These are phyloP conservation scores for Trichoderma asperellum DNA, from an alignment of 2,329 filamentous ascomycete genomes.

Conservation along the genomic window DNA sequence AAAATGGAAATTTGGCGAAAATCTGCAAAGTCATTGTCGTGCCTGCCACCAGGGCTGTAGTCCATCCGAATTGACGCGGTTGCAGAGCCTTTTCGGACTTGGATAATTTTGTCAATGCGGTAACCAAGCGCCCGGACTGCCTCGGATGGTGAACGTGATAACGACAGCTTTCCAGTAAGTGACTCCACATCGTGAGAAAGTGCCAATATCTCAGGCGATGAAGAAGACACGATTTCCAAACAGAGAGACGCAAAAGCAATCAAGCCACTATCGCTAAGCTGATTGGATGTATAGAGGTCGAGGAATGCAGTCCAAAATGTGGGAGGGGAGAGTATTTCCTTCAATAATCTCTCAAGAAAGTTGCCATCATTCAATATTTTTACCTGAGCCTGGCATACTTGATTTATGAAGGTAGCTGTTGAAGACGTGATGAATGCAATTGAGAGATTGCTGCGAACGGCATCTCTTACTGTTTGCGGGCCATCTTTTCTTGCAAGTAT, in stretches of 20 bases:
- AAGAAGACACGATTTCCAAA: conserved; percentile 27
- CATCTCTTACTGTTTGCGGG: conserved; percentile 19
- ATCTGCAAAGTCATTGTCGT: conserved; percentile 72
- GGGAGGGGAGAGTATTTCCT: conserved; percentile 27
- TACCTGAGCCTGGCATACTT: conserved; percentile 19
- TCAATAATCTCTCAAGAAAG: conserved; percentile 27
- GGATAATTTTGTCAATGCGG: conserved; percentile 46
- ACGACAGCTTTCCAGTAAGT: conserved; percentile 34
- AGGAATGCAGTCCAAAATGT: conserved; percentile 29
- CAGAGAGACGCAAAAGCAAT: conserved; percentile 32
- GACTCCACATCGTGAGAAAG: conserved; percentile 33
- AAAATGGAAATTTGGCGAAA: conserved; percentile 65
- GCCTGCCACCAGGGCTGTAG: conserved; percentile 63
- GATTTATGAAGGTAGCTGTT: conserved; percentile 19
- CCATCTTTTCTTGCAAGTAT: conserved; percentile 26
- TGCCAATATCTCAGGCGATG: not conserved
- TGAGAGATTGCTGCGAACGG: conserved; percentile 28
- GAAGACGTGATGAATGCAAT: conserved; percentile 3
- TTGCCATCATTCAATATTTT: conserved; percentile 28
- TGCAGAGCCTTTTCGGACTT: conserved; percentile 35
- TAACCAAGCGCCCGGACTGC: conserved; percentile 39
- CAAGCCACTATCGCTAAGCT: not conserved
- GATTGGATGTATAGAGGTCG: not conserved
- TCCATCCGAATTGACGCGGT: not conserved
- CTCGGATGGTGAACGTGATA: conserved; percentile 36